Evolutionary conservation across 176 grass and related monocot species (phyloP), one percentile per base, ranked within the genome.

Genomic region (Secale cereale): DNA sequence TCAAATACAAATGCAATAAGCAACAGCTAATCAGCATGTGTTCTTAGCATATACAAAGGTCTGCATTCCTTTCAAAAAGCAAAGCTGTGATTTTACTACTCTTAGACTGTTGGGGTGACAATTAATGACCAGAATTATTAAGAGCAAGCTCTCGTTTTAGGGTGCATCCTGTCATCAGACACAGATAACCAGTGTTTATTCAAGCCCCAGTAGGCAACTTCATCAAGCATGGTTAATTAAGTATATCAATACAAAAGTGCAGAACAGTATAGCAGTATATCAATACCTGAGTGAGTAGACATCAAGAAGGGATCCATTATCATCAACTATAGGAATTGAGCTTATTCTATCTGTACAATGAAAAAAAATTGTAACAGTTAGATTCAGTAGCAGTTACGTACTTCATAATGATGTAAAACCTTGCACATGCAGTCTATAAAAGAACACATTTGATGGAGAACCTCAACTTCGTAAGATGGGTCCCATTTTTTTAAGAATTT

Each of bases 291-390:
- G 91, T 81, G 87, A 80, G 26, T 85, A 92, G 76, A 92, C 91
- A 78, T 92, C 87, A 7, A 80, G 77, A 40, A 92, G 81, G 57
- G 70, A 89, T 45, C 91, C 91, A 85, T 85, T 87, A 36, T 87
- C 84, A 71, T 89, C 91, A 73, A 89, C 91, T 77, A 92, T 87
- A 71, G 91, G 91, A 78, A 92, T 87, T 63, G 91, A 89, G 84
- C 87, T 92, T 81, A 89, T 22, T 86, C 87, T 84, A 81, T 80
- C 91, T 92, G 84, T 70, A 81, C 41, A 35, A 40, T 48, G 17
- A 62, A 52, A 65, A 90, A 26, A 2, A 87, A 65, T 80, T 11
- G 19, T 35, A 67, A 65, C 31, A 61, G 40, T 63, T 41, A 29
- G 67, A 78, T 65, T 82, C 39, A 64, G 61, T 81, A 63, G 43